Percentiles rank a stretch among this genome's conserved stretches.
phyloP scores from a whole-genome alignment of 805 yeast genomes.

The Sugiyamaella valdiviana region DNA sequence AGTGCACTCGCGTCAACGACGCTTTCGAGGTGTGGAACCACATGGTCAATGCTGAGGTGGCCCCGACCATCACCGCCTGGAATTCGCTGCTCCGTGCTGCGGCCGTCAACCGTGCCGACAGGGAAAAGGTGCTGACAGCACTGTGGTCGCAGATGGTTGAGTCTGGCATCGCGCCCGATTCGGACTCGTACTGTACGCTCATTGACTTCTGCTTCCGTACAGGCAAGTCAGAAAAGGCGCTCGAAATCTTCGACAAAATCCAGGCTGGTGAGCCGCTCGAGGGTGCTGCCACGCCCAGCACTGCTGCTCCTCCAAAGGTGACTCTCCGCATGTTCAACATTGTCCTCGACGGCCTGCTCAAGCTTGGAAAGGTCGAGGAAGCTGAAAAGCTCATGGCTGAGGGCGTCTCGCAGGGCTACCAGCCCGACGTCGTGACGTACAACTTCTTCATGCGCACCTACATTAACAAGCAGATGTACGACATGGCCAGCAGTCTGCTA shows the following conservation, averaged over 20 bases:
- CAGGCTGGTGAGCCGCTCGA: slow-evolving; percentile 26
- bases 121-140: slow-evolving; percentile 23
- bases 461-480: slow-evolving; percentile 36
- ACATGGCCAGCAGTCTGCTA: slow-evolving; percentile 45
- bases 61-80: slow-evolving; percentile 50
- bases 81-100: slow-evolving; percentile 50
- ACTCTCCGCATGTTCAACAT: slow-evolving; percentile 39
- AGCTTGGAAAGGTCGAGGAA: slow-evolving; percentile 36
- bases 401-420: slow-evolving; percentile 31
- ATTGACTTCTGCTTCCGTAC: slow-evolving; percentile 44
- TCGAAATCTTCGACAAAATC: slow-evolving; percentile 34
- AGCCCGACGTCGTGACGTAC: slow-evolving; percentile 45
- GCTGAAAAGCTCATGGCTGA: slow-evolving; percentile 41
- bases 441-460: slow-evolving; percentile 46
- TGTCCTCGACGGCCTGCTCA: slow-evolving; percentile 41
- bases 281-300: slow-evolving; percentile 32
- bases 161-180: slow-evolving; percentile 36
- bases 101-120: slow-evolving; percentile 28
- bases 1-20: slow-evolving; percentile 21
- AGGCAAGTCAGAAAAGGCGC: slow-evolving; percentile 39
- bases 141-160: slow-evolving; percentile 36
- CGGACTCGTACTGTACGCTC: slow-evolving; percentile 44
- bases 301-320: slow-evolving; percentile 2
- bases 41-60: slow-evolving; percentile 36
- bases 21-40: slow-evolving; percentile 44